Conservation (phyloP, 495 filamentous ascomycete genomes). For the Tuber brumale region DNA sequence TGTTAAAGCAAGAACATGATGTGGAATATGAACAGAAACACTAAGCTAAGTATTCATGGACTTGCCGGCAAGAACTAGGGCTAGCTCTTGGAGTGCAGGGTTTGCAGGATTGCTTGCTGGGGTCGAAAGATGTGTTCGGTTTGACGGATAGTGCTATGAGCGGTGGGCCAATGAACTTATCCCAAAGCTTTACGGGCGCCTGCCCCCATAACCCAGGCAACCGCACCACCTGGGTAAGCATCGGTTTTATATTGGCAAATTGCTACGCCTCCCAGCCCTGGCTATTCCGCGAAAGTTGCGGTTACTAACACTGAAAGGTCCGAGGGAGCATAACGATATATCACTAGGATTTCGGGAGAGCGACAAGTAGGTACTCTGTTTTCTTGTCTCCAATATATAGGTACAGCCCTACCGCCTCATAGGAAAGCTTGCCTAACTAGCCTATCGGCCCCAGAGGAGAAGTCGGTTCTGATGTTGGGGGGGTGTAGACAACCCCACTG, state of each 20-base stretch:
- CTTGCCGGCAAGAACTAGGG: not conserved
- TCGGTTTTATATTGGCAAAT: constrained; percentile 37
- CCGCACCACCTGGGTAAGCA: constrained; percentile 32
- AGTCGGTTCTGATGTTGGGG: constrained; percentile 34
- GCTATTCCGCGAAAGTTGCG: constrained; percentile 32
- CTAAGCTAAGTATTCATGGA: constrained; percentile 22
- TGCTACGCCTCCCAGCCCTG: constrained; percentile 37
- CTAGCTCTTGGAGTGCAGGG: constrained; percentile 15
- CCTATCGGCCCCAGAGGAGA: constrained; percentile 27
- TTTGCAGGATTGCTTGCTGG: constrained; percentile 20
- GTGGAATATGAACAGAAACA: constrained; percentile 32
- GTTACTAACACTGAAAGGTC: constrained; percentile 32
- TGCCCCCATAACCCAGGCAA: constrained; percentile 34
- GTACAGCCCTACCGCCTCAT: constrained; percentile 37
- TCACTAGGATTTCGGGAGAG: constrained; percentile 33
- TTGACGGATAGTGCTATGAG: constrained; percentile 28
- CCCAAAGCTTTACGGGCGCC: constrained; percentile 30
- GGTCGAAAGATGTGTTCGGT: constrained; percentile 37
- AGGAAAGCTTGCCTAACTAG: constrained; percentile 32
- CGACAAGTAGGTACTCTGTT: constrained; percentile 40
- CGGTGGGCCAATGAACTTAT: constrained; percentile 35
- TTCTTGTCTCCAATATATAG: constrained; percentile 28
- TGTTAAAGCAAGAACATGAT: constrained; percentile 40
- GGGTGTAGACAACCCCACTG: constrained; percentile 32
- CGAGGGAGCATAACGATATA: constrained; percentile 31